Conservation (phyloP, 2,329 filamentous ascomycete genomes). For the Aspergillus udagawae region DNA sequence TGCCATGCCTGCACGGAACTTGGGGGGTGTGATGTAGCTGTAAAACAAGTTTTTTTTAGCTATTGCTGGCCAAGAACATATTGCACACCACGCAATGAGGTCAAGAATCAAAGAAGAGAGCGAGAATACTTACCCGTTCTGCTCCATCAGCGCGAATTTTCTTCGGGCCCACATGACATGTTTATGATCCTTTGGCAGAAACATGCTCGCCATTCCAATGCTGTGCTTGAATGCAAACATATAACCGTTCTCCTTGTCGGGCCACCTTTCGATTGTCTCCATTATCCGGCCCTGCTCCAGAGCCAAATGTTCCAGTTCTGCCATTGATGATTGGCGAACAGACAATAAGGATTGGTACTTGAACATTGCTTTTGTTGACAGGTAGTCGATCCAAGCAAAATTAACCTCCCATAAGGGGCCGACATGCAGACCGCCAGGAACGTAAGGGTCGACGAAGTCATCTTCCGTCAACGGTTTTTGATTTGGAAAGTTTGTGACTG, state of each 20-base stretch:
- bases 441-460: slow-evolving; percentile 71
- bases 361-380: slow-evolving; percentile 76
- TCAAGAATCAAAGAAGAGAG: not conserved
- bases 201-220: slow-evolving; percentile 71
- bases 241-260: slow-evolving; percentile 64
- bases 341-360: slow-evolving; percentile 65
- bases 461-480: slow-evolving; percentile 51
- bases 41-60: slow-evolving; percentile 3
- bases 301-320: slow-evolving; percentile 60
- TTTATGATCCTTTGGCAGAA: slow-evolving; percentile 69
- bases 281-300: slow-evolving; percentile 72
- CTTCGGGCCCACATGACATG: slow-evolving; percentile 75
- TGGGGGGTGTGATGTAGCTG: slow-evolving; percentile 79
- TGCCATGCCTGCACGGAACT: slow-evolving; percentile 70
- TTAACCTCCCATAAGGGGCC: slow-evolving; percentile 71
- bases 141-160: slow-evolving; percentile 75
- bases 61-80: not conserved
- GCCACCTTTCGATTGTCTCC: slow-evolving; percentile 71
- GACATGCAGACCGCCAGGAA: slow-evolving; percentile 65
- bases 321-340: slow-evolving; percentile 47
- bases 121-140: slow-evolving; percentile 62
- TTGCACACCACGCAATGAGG: not conserved
- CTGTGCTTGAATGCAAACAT: slow-evolving; percentile 70
- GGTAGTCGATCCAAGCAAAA: slow-evolving; percentile 69
- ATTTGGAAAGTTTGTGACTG: slow-evolving; percentile 61